Evolutionary conservation across 371 early-diverging fungal species (phyloP).

Genomic region (Mortierella sp.): DNA sequence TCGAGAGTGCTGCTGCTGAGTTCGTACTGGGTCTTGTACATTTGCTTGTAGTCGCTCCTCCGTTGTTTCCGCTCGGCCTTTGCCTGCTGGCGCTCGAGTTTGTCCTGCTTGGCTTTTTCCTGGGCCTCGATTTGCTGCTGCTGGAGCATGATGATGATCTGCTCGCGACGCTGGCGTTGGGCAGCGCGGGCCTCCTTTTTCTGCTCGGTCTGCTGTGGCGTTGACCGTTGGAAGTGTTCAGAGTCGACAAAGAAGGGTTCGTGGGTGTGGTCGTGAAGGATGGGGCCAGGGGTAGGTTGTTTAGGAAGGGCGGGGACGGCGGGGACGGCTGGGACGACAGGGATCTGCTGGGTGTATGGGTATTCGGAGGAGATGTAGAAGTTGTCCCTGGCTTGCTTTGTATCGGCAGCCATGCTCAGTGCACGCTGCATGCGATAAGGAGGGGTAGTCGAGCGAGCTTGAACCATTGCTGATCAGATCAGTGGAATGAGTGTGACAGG

Average conservation of each 20-base stretch:
- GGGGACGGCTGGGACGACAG: background rate
- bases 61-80: conserved; percentile 43
- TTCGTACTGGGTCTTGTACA: conserved; percentile 25
- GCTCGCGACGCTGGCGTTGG: conserved; percentile 46
- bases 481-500: background rate
- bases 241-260: conserved; percentile 22
- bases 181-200: conserved; percentile 30
- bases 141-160: conserved; percentile 38
- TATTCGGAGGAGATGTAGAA: conserved; percentile 26
- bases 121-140: conserved; percentile 51
- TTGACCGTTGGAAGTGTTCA: conserved; percentile 24
- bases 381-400: conserved; percentile 20
- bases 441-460: conserved; percentile 21
- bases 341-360: conserved; percentile 17
- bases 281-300: conserved; percentile 7
- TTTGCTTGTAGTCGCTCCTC: conserved; percentile 32
- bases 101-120: conserved; percentile 41
- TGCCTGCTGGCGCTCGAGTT: conserved; percentile 37
- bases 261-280: conserved; percentile 19
- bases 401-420: conserved; percentile 53
- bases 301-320: background rate
- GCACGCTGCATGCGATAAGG: conserved; percentile 50
- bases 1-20: background rate
- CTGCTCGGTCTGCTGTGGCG: conserved; percentile 13
- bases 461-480: conserved; percentile 21